These are phyloP conservation scores for Mixia osmundae DNA, from an alignment of 1,284 basidiomycete genomes.

Conservation along the genomic window DNA sequence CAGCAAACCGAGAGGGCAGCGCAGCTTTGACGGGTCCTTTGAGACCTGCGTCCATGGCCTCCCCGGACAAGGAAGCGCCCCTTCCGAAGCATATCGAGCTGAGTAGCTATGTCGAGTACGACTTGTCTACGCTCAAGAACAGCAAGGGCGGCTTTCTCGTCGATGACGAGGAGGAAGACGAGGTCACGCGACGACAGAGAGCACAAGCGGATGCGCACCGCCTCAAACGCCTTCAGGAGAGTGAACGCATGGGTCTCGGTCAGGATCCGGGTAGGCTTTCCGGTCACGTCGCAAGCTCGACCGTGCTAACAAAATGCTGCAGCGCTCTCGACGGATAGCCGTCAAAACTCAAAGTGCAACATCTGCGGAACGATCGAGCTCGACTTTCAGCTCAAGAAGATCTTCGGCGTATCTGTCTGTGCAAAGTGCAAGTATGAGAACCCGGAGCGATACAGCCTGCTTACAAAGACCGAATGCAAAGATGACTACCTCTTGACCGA, in stretches of 20 bases:
- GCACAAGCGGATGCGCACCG: slow-evolving; percentile 15
- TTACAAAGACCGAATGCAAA: slow-evolving; percentile 98
- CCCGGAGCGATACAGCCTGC: slow-evolving; percentile 74
- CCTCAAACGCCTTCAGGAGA: slow-evolving; percentile 16
- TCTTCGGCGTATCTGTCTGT: slow-evolving; percentile 67
- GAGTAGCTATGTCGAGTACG: slow-evolving; percentile 75
- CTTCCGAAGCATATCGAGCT: slow-evolving; percentile 1
- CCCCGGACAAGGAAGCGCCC: background rate
- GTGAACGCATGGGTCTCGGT: slow-evolving; percentile 9
- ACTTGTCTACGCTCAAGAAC: slow-evolving; percentile 58
- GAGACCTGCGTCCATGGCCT: background rate
- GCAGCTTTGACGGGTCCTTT: too few relatives aligned
- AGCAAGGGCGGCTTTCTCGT: slow-evolving; percentile 79
- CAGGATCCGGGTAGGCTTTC: slow-evolving; percentile 10
- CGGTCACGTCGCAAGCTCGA: slow-evolving; percentile 5
- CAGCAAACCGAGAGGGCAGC: too few relatives aligned
- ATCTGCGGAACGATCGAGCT: slow-evolving; percentile 67
- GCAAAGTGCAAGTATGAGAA: slow-evolving; percentile 65
- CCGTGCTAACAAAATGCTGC: too few relatives aligned
- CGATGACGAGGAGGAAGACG: slow-evolving; percentile 36
- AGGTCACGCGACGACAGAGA: slow-evolving; percentile 12
- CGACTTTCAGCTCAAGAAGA: slow-evolving; percentile 51
- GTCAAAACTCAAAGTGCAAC: slow-evolving; percentile 50
- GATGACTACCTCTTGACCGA: slow-evolving; percentile 32
- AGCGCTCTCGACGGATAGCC: slow-evolving; percentile 25